phyloP scores from a whole-genome alignment of 139 green algal genomes.

The Tetradesmus lagerheimii region DNA sequence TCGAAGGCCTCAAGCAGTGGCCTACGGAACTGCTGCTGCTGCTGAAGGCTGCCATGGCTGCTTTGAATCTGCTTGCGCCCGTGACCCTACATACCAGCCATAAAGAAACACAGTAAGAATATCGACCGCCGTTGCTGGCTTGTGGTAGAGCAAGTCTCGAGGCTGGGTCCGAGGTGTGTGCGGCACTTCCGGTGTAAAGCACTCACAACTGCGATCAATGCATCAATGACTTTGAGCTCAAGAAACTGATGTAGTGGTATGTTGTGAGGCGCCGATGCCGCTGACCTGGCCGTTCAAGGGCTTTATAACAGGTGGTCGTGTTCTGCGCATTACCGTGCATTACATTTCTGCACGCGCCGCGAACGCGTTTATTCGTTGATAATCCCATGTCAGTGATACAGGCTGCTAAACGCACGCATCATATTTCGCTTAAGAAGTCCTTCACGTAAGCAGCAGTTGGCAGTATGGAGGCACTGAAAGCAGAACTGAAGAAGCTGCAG shows the following conservation, averaged over 20 bases:
- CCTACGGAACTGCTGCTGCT: constrained; percentile 11
- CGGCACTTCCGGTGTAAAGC: neutral
- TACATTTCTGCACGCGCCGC: neutral
- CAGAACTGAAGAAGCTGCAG: constrained; percentile 59
- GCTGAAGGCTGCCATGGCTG: neutral
- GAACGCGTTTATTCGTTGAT: neutral
- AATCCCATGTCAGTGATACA: neutral
- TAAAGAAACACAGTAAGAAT: neutral
- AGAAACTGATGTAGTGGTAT: no score
- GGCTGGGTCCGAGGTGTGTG: neutral
- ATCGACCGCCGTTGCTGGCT: neutral
- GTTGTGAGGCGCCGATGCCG: no score
- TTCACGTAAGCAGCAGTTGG: neutral
- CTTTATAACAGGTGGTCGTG: neutral
- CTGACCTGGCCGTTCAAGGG: neutral
- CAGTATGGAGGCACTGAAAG: constrained; percentile 56
- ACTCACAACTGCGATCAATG: neutral
- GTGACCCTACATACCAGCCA: neutral
- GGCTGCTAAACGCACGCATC: neutral
- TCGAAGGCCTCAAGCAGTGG: neutral
- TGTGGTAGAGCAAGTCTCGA: neutral
- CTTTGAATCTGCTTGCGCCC: neutral
- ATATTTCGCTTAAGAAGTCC: neutral
- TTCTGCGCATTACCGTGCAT: neutral
- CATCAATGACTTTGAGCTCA: neutral